These are phyloP conservation scores for Chalciporus pseudorubinellus DNA, from an alignment of 768 basidiomycete species.

Conservation along the genomic window DNA sequence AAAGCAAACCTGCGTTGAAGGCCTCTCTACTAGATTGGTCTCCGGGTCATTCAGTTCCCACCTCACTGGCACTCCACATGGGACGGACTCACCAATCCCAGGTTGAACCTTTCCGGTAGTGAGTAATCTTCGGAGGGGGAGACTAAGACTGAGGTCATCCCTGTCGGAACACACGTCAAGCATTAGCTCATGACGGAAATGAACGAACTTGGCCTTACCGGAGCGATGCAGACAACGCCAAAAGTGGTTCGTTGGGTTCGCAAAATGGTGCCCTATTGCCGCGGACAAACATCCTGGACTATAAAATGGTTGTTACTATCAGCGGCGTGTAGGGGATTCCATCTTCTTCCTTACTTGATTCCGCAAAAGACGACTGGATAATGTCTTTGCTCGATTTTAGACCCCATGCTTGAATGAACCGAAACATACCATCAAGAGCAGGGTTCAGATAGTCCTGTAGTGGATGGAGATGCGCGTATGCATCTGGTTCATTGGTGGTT, in stretches of 20 bases:
- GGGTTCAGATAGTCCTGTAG: constrained; percentile 52
- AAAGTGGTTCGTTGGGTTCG: constrained; percentile 79
- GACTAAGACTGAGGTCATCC: constrained; percentile 54
- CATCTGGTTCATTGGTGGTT: constrained; percentile 50
- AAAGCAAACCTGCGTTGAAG: constrained; percentile 56
- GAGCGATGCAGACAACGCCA: constrained; percentile 71
- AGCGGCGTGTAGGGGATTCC: background rate
- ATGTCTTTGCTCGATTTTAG: background rate
- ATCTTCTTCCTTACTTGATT: constrained; percentile 59
- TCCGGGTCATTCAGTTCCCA: constrained; percentile 22
- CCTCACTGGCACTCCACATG: background rate
- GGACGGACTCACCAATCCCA: constrained; percentile 62
- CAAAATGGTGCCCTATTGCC: constrained; percentile 73
- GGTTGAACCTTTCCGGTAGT: constrained; percentile 53
- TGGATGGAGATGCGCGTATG: constrained; percentile 48
- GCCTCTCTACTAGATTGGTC: constrained; percentile 76
- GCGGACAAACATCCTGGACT: constrained; percentile 73
- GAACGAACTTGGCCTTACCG: constrained; percentile 36
- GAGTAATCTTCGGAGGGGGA: constrained; percentile 57
- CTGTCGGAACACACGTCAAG: constrained; percentile 30
- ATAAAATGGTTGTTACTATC: background rate
- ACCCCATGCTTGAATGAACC: background rate
- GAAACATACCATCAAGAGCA: constrained; percentile 55
- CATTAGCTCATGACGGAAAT: no score
- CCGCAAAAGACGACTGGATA: constrained; percentile 75